Conservation (phyloP, 371 early-diverging fungal species). For the Gilbertella persicaria region DNA sequence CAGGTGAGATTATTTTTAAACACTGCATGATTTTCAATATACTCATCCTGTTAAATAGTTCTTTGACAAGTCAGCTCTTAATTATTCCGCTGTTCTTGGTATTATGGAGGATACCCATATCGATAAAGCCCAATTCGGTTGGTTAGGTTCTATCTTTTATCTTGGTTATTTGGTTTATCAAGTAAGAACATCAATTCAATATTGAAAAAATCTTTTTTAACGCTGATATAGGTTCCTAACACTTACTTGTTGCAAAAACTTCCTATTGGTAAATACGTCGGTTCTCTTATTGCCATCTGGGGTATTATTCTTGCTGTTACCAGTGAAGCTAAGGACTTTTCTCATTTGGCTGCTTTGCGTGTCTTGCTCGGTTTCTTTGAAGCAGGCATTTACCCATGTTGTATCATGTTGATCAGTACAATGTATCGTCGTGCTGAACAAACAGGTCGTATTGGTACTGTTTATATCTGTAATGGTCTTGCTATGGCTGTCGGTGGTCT, state of each 20-base stretch:
- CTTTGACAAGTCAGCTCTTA: slow-evolving; percentile 37
- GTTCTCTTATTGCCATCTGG: slow-evolving; percentile 36
- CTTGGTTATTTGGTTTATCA: slow-evolving; percentile 41
- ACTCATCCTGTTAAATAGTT: slow-evolving; percentile 15
- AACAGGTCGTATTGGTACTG: slow-evolving; percentile 36
- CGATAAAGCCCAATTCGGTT: slow-evolving; percentile 26
- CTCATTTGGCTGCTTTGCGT: slow-evolving; percentile 40
- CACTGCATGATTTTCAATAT: neutral
- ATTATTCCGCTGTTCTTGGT: slow-evolving; percentile 27
- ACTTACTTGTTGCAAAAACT: slow-evolving; percentile 41
- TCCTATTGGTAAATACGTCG: slow-evolving; percentile 36
- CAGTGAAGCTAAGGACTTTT: slow-evolving; percentile 27
- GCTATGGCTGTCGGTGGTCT: slow-evolving; percentile 65
- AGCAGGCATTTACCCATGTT: slow-evolving; percentile 29
- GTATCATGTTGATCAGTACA: slow-evolving; percentile 38
- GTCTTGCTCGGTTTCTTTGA: slow-evolving; percentile 36
- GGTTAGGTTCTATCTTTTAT: slow-evolving; percentile 42
- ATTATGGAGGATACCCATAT: slow-evolving; percentile 27
- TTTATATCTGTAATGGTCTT: slow-evolving; percentile 48
- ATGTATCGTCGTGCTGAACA: slow-evolving; percentile 42
- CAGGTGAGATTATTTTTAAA: slow-evolving; percentile 11
- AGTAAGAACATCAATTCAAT: slow-evolving; percentile 19
- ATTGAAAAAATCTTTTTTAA: neutral
- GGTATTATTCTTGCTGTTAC: slow-evolving; percentile 32
- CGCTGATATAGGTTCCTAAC: slow-evolving; percentile 35